A percentile compares a stretch with the other conserved stretches of the same genome.
These are phyloP conservation scores for Chimonanthus salicifolius DNA, from an alignment of 164 flowering plant species.

Conservation along the genomic window DNA sequence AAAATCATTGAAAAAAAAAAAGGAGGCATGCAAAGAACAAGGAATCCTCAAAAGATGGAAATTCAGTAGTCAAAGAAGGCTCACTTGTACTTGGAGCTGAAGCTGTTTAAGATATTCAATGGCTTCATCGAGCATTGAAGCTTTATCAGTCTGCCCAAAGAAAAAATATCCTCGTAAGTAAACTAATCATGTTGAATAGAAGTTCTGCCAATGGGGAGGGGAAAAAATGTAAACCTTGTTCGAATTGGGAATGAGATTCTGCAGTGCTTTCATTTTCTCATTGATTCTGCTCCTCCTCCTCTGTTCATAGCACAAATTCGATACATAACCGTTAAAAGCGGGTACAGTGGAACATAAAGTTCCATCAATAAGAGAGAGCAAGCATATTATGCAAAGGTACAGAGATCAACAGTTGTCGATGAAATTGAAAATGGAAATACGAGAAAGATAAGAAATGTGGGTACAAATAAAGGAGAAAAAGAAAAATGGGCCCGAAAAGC, in stretches of 20 bases:
- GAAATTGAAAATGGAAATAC: background rate
- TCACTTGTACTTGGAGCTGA: conserved; percentile 86
- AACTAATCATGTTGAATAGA: background rate
- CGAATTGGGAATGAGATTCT: conserved; percentile 76
- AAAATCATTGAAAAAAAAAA: background rate
- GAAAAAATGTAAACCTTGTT: conserved; percentile 43
- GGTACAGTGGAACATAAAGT: background rate
- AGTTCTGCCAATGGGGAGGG: background rate
- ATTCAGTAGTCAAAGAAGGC: background rate
- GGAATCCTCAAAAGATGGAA: background rate
- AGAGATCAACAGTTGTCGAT: background rate
- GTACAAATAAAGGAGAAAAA: too few relatives aligned
- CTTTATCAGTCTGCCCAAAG: conserved; percentile 63
- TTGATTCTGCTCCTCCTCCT: conserved; percentile 87
- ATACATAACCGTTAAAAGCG: background rate
- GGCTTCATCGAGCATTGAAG: conserved; percentile 89
- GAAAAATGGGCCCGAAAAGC: background rate
- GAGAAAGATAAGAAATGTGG: background rate
- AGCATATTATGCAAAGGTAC: background rate
- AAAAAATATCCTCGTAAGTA: background rate
- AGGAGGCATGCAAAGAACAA: background rate
- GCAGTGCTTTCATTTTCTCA: conserved; percentile 90
- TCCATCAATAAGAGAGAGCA: background rate
- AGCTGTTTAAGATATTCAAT: conserved; percentile 88
- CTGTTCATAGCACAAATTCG: conserved; percentile 33